Percentiles rank a stretch among this genome's conserved stretches.
These are phyloP conservation scores for Apiotrichum brassicae DNA, from an alignment of 1,284 basidiomycete species.

Conservation along the genomic window DNA sequence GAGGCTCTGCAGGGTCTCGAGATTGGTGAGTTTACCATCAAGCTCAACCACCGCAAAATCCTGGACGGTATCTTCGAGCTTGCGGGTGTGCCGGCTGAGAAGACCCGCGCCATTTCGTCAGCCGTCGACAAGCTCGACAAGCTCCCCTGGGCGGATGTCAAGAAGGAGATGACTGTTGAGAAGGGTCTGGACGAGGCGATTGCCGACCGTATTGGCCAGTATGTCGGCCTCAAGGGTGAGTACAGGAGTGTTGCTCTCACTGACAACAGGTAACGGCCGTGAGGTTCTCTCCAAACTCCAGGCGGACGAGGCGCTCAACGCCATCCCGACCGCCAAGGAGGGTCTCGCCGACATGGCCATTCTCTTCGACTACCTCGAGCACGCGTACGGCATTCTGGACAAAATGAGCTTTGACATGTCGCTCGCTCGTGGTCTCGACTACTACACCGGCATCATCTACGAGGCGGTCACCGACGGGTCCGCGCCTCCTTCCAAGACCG, in stretches of 20 bases:
- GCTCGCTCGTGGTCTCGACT: conserved; percentile 91
- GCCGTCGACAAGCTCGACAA: conserved; percentile 99
- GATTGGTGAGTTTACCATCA: conserved; percentile 89
- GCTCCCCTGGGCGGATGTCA: conserved; percentile 84
- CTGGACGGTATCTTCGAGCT: conserved; percentile 96
- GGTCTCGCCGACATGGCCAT: conserved; percentile 87
- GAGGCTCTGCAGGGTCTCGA: conserved; percentile 77
- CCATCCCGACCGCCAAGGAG: conserved; percentile 68
- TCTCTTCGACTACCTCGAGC: conserved; percentile 72
- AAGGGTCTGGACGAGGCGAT: conserved; percentile 79
- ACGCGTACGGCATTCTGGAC: conserved; percentile 69
- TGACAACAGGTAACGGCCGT: conserved; percentile 51
- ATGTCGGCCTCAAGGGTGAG: conserved; percentile 87
- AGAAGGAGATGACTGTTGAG: conserved; percentile 92
- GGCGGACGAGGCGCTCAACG: conserved; percentile 60
- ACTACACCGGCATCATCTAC: conserved; percentile 98
- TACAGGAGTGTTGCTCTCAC: neutral
- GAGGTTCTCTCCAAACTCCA: conserved; percentile 71
- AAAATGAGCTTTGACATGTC: conserved; percentile 94
- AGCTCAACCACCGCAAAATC: conserved; percentile 96
- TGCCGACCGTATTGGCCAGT: conserved; percentile 93
- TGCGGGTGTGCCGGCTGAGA: conserved; percentile 87
- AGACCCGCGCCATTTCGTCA: conserved; percentile 89
- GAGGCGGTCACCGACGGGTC: conserved; percentile 91
- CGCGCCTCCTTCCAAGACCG: conserved; percentile 74